These are phyloP conservation scores for Leishmania mexicana DNA, from an alignment of 208 protist genomes.

Conservation along the genomic window DNA sequence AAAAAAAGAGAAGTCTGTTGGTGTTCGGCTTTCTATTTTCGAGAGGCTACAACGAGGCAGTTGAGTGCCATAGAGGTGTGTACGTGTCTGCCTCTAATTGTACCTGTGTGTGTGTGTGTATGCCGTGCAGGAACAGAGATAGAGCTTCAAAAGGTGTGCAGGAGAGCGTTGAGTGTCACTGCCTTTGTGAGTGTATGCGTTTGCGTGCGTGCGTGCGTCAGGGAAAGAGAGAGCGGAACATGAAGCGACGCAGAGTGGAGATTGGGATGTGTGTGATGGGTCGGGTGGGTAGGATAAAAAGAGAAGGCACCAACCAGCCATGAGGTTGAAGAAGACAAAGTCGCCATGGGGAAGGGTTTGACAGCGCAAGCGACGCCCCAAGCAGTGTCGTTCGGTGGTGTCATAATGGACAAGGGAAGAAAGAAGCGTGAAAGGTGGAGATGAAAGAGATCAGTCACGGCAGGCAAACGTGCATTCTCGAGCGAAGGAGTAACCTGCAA, in stretches of 20 bases:
- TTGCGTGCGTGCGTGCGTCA: background rate
- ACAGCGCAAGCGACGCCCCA: background rate
- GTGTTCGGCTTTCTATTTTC: background rate
- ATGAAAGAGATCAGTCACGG: background rate
- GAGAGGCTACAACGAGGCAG: background rate
- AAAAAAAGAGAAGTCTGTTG: background rate
- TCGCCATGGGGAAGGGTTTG: background rate
- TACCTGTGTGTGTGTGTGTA: background rate
- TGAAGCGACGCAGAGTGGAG: too few relatives aligned
- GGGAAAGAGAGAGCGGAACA: background rate
- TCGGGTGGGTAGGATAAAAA: background rate
- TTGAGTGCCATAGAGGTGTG: background rate
- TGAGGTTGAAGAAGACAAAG: background rate
- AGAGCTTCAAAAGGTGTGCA: background rate
- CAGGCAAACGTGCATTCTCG: background rate
- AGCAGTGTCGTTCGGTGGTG: background rate
- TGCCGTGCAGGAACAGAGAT: background rate
- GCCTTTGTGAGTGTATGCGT: background rate
- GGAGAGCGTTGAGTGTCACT: background rate
- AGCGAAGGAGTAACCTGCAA: background rate
- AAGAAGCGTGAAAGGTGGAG: background rate
- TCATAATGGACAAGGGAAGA: background rate
- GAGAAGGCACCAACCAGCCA: background rate
- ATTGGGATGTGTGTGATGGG: too few relatives aligned
- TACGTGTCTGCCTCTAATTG: background rate